Evolutionary conservation across 768 basidiomycete species (phyloP).

Genomic region (Amanita polypyramis): DNA sequence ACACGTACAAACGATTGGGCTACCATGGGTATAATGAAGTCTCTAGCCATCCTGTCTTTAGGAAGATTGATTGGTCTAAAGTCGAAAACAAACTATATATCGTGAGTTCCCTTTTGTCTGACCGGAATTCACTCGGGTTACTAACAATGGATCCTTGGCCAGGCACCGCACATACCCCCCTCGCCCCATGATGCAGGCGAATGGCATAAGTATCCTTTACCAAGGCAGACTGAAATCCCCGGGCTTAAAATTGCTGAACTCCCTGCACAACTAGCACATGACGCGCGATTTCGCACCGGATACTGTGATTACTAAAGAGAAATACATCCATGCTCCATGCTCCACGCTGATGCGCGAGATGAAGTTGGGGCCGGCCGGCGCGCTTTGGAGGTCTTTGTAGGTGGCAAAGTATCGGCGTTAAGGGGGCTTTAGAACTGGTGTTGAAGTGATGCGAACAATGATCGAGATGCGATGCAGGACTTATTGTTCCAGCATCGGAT

Average conservation of each 20-base stretch:
- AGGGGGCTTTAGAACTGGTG: too few species aligned
- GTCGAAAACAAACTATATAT: slow-evolving; percentile 31
- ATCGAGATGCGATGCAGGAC: neutral
- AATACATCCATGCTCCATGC: neutral
- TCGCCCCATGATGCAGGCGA: slow-evolving; percentile 12
- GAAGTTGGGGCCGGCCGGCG: neutral
- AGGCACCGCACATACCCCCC: slow-evolving; percentile 35
- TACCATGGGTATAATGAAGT: slow-evolving; percentile 17
- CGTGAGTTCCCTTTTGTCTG: slow-evolving; percentile 23
- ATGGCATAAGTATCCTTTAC: slow-evolving; percentile 31
- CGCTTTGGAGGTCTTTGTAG: neutral
- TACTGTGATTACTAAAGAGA: slow-evolving; percentile 5
- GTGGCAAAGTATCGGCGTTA: too few species aligned
- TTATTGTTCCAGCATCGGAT: neutral
- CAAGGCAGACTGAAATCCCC: slow-evolving; percentile 25
- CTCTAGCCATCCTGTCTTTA: slow-evolving; percentile 33
- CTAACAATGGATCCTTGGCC: neutral
- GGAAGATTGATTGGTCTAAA: slow-evolving; percentile 34
- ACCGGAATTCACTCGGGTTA: neutral
- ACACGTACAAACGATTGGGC: slow-evolving; percentile 28
- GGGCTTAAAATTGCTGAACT: slow-evolving; percentile 25
- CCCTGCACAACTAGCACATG: slow-evolving; percentile 22
- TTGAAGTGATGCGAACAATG: too few species aligned
- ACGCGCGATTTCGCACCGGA: slow-evolving; percentile 23
- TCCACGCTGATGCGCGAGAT: neutral